phyloP scores from a whole-genome alignment of 768 basidiomycete species.

The Boletus reticulatus region DNA sequence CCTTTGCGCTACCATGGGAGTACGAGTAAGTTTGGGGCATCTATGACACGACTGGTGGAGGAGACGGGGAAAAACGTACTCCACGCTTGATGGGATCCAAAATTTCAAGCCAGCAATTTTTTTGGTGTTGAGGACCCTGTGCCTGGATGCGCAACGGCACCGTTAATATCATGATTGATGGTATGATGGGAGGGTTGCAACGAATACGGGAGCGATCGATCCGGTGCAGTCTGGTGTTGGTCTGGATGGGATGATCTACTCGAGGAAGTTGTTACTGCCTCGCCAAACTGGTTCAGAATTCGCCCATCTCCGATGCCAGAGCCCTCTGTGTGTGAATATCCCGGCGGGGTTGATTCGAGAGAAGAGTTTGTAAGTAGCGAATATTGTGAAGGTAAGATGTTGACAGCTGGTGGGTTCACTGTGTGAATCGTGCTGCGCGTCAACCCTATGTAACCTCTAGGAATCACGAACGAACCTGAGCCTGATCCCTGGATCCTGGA shows the following conservation, averaged over 20 bases:
- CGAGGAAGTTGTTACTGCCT: not conserved
- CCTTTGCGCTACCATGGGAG: constrained; percentile 1
- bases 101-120: not conserved
- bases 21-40: not conserved
- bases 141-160: not conserved
- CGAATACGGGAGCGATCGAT: not conserved
- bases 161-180: not conserved
- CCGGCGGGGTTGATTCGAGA: not conserved
- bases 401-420: not conserved
- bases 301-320: not conserved
- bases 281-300: not conserved
- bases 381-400: constrained; percentile 6
- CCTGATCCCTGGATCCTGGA: constrained; percentile 14
- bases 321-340: constrained; percentile 3
- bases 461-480: constrained; percentile 10
- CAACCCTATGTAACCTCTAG: not conserved
- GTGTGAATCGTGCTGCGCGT: not conserved
- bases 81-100: constrained; percentile 2
- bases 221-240: not conserved
- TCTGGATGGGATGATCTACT: not conserved
- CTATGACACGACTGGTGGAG: not conserved
- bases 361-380: not conserved
- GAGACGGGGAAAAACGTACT: not conserved
- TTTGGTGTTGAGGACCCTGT: not conserved
- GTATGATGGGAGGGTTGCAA: not conserved